A percentile compares a stretch with the other conserved stretches of the same genome.
Conservation (phyloP, 169 alveolate species). For the Besnoitia besnoiti region DNA sequence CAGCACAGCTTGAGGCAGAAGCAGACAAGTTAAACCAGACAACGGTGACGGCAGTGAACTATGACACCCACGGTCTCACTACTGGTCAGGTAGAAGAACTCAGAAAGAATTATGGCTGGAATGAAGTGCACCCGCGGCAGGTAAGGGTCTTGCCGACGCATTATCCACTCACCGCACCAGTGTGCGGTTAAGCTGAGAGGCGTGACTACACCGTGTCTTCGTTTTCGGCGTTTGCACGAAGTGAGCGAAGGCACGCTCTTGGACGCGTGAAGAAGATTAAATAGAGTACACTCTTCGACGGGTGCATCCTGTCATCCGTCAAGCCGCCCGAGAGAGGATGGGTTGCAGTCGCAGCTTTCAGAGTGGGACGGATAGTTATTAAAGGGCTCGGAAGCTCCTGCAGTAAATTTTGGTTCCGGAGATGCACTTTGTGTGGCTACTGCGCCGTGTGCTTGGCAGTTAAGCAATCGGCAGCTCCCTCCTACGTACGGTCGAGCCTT, state of each 20-base stretch:
- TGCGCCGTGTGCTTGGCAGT: background rate
- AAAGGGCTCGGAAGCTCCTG: no score
- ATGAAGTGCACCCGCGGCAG: constrained; percentile 64
- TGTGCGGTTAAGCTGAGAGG: background rate
- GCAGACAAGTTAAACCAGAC: constrained; percentile 1
- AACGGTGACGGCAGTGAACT: background rate
- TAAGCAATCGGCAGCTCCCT: background rate
- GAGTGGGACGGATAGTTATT: no score
- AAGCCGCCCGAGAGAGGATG: background rate
- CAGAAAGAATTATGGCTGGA: constrained; percentile 72
- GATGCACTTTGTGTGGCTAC: no score
- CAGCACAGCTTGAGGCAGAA: background rate
- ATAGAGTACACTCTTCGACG: background rate
- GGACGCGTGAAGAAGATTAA: background rate
- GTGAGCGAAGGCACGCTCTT: no score
- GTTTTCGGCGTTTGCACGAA: no score
- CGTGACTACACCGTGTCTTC: no score
- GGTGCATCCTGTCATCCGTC: background rate
- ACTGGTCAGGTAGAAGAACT: constrained; percentile 85
- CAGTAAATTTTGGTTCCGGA: no score
- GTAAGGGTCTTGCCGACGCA: background rate
- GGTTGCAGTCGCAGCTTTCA: no score
- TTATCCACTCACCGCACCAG: background rate
- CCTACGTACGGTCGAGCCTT: background rate
- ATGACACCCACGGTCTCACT: constrained; percentile 84